phyloP scores from a whole-genome alignment of 805 yeast species.

The Candida bentonensis region DNA sequence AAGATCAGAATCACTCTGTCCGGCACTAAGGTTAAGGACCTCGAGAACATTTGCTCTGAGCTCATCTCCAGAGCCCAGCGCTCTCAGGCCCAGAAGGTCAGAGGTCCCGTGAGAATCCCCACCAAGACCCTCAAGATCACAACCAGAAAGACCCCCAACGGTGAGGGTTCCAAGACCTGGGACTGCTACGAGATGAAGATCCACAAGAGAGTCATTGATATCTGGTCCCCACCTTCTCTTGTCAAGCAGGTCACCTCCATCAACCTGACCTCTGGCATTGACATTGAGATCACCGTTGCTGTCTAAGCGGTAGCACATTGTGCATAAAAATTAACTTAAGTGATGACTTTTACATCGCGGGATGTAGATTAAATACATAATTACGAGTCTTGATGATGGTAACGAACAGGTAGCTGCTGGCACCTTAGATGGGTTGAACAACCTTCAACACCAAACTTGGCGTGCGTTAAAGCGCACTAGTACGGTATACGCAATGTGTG shows the following conservation, averaged over 20 bases:
- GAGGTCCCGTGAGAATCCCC: conserved; percentile 99
- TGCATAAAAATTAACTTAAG: neutral
- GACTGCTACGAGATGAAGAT: conserved; percentile 99
- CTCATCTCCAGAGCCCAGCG: conserved; percentile 77
- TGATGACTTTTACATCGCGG: neutral
- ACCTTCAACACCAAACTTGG: too few relatives aligned
- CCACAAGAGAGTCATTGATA: conserved; percentile 99
- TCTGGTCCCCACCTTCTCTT: conserved; percentile 87
- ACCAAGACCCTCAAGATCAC: conserved; percentile 95
- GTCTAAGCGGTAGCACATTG: conserved; percentile 12
- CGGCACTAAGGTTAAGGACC: conserved; percentile 96
- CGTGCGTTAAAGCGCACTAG: too few relatives aligned
- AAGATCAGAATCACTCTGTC: conserved; percentile 98
- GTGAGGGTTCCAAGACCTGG: conserved; percentile 99
- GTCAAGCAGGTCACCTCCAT: conserved; percentile 95
- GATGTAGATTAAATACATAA: neutral
- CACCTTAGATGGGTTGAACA: too few relatives aligned
- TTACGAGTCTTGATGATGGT: too few relatives aligned
- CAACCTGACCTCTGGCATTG: conserved; percentile 99
- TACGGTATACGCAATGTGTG: too few relatives aligned
- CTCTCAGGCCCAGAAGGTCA: conserved; percentile 63
- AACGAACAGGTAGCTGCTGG: too few relatives aligned
- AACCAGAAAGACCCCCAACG: conserved; percentile 99
- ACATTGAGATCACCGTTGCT: conserved; percentile 40
- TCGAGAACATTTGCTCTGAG: conserved; percentile 89